Base-by-base conservation (phyloP, 75 land plant species). In the Azolla pinnata region DNA sequence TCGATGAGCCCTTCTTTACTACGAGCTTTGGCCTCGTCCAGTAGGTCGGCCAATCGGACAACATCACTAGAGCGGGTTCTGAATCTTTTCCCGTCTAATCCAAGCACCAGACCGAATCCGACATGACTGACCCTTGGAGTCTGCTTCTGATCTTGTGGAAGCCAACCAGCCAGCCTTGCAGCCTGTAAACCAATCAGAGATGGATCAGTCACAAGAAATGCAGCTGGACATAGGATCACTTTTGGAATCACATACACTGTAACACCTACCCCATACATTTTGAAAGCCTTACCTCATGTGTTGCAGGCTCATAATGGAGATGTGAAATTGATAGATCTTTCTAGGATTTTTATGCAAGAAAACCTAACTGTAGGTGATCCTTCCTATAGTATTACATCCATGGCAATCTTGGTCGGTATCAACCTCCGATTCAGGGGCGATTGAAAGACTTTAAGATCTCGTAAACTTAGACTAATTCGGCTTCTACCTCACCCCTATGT, bases 41-140 rank as follows among this genome's bases (percentile, higher is more conserved):
- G 87, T 59, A 93, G 71, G 56, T 93, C 98, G 29, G 76, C 83
- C 38, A 93, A 72, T 26, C 83, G 76, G 14, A 93, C 90, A 51
- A 85, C 88, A 64, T 88, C 95, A 31, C 79, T 66, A 33, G 68
- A 61, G 0, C 98, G 71, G 24, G 98, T 93, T 20, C 98, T 69
- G 44, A 93, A 85, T 1, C 98, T 73, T 54, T 93, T 93, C 29
- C 98, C 90, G 79, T 93, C 98, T 18, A 63, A 53, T 31, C 96
- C 98, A 21, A 93, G 82, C 46, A 93, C 98, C 52, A 93, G 81
- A 26, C 98, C 98, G 77, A 93, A 88, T 23, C 98, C 98, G 52
- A 93, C 98, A 77, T 93, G 98, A 61, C 59, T 81, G 44, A 73
- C 59, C 64, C 71, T 82, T 1, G 97, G 98, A 35, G 59, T 69